Conservation (phyloP, 2,329 filamentous ascomycete genomes). For the Aspergillus sp. region DNA sequence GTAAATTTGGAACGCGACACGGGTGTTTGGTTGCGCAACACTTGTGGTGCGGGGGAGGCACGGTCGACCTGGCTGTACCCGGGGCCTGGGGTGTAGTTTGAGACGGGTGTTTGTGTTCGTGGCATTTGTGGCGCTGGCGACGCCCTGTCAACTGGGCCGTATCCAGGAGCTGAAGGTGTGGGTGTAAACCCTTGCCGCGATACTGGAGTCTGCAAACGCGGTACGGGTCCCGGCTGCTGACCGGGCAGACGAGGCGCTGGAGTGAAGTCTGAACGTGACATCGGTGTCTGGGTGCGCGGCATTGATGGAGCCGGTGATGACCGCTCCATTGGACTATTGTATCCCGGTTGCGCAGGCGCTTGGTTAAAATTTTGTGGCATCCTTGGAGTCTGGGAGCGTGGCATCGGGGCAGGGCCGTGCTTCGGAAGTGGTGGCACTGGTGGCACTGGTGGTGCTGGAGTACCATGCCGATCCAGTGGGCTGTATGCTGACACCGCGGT, state of each 20-base stretch:
- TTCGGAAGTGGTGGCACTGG: conserved; percentile 35
- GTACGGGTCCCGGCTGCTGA: background rate
- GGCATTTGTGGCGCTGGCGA: conserved; percentile 2
- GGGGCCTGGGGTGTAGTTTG: background rate
- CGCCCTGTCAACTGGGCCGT: background rate
- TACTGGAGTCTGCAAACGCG: conserved; percentile 1
- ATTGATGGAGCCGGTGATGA: background rate
- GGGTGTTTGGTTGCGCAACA: conserved; percentile 13
- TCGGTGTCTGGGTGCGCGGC: conserved; percentile 9
- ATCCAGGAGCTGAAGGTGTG: background rate
- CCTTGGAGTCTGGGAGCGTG: conserved; percentile 17
- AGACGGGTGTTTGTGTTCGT: conserved; percentile 15
- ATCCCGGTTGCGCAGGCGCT: background rate
- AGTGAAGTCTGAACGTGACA: background rate
- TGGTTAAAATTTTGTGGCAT: background rate
- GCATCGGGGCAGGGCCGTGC: conserved; percentile 27
- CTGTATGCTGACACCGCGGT: conserved; percentile 38
- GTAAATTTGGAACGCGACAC: conserved; percentile 16
- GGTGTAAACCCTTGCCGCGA: background rate
- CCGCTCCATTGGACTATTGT: background rate
- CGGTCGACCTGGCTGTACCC: background rate
- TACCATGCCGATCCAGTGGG: conserved; percentile 34
- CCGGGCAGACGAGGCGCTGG: background rate
- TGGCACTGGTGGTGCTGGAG: conserved; percentile 25
- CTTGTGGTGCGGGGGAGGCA: background rate